Base-by-base conservation (phyloP, 768 basidiomycete genomes). In the Tulasnella calospora region DNA sequence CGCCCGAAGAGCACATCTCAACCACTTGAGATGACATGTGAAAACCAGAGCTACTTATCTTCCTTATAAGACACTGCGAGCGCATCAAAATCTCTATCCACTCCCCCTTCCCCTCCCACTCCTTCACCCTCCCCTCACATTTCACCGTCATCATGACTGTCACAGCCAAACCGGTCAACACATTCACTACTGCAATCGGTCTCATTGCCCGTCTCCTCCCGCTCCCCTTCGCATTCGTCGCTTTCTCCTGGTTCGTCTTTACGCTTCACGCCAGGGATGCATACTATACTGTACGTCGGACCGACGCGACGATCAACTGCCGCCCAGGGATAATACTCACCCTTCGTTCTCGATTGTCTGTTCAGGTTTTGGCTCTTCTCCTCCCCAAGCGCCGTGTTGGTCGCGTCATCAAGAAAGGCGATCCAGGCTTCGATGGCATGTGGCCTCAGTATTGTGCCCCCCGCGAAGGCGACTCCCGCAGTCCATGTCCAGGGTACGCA, bases 401-500 rank as follows among this genome's bases (percentile, higher is more conserved):
- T 38, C 38, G 19, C 15, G 73, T 80, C n/a, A 71, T 79, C 33
- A 1, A n/a, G 21, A 38, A 23, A 23, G 79, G 79, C 27, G 30
- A 67, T 23, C 71, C 79, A 21, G 79, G 79, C 23, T 74, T 74
- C 46, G 57, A 33, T 10, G 79, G 79, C 12, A 36, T 74, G 12
- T 80, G 79, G 79, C 79, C 92, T 0, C 89, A 90, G 81, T 93
- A 87, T 81, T 84, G 86, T 0, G 83, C 90, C 2, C 92, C 13
- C 0, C 84, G 83, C 78, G 86, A 89, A 12, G 89, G 88, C 0
- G 92, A 94, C 80, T 93, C 92, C 81, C 86, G 93, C 2, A 89
- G 89, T 79, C 88, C 90, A 0, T 94, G 93, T 80, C 93, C 93
- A 0, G 92, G 88, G 17, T 83, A 78, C 44, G 61, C 27, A 21